A percentile compares a stretch with the other conserved stretches of the same genome.
These are phyloP conservation scores for Alternaria brassicae DNA, from an alignment of 2,329 filamentous ascomycete species.

Conservation along the genomic window DNA sequence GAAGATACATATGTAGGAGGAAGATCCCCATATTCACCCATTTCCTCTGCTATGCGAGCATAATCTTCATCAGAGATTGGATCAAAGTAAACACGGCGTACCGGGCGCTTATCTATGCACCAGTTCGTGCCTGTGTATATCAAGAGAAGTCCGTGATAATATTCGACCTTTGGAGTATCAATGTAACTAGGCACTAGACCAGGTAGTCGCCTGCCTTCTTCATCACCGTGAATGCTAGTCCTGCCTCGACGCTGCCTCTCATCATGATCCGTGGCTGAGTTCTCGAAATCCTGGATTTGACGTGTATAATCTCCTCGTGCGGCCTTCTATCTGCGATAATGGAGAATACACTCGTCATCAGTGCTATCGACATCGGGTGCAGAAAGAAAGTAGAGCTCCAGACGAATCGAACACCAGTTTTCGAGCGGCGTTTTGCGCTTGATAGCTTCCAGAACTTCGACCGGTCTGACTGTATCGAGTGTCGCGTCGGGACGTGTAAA, in stretches of 20 bases:
- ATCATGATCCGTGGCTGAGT: not conserved
- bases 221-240: slow-evolving; percentile 4
- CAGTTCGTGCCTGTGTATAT: not conserved
- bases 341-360: slow-evolving; percentile 11
- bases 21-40: too few species aligned
- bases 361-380: slow-evolving; percentile 1
- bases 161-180: slow-evolving; percentile 3
- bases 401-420: slow-evolving; percentile 9
- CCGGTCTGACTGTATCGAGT: slow-evolving; percentile 14
- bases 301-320: slow-evolving; percentile 14
- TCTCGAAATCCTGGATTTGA: slow-evolving; percentile 13
- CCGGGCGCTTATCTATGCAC: not conserved
- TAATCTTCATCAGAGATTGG: too few species aligned
- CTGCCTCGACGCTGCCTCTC: not conserved
- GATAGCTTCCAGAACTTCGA: slow-evolving; percentile 15
- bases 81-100: too few species aligned
- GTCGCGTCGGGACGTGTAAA: slow-evolving; percentile 18
- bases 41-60: too few species aligned
- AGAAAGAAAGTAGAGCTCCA: slow-evolving; percentile 13
- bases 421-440: slow-evolving; percentile 6
- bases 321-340: slow-evolving; percentile 17
- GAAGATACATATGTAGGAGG: too few species aligned
- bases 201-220: slow-evolving; percentile 9
- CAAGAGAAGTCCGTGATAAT: slow-evolving; percentile 4
- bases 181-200: slow-evolving; percentile 14